Percentiles rank a stretch among this genome's conserved stretches.
phyloP scores from a whole-genome alignment of 176 grass and related monocot species.

The Oryza brachyantha region DNA sequence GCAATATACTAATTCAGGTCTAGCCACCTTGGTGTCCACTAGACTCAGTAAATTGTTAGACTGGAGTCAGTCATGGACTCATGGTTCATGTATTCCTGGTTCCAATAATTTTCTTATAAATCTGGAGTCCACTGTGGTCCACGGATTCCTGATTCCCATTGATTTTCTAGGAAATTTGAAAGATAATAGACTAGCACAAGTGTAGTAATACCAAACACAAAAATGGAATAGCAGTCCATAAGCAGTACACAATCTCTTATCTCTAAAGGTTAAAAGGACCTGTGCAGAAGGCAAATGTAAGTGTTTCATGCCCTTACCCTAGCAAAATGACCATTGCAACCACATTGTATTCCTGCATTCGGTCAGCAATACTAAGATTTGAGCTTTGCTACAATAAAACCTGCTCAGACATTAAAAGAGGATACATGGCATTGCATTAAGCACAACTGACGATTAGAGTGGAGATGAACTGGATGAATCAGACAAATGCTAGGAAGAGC shows the following conservation, averaged over 20 bases:
- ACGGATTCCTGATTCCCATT: background rate
- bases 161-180: background rate
- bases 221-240: background rate
- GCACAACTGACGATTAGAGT: background rate
- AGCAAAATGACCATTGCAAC: conserved; percentile 73
- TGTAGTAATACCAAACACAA: background rate
- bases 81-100: background rate
- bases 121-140: background rate
- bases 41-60: background rate
- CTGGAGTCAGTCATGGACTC: background rate
- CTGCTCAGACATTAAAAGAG: conserved; percentile 35
- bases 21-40: background rate
- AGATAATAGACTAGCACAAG: background rate
- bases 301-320: conserved; percentile 47
- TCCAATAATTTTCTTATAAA: background rate
- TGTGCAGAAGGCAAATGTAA: background rate
- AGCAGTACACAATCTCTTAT: background rate
- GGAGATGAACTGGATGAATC: background rate
- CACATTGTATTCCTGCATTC: conserved; percentile 85
- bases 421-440: background rate
- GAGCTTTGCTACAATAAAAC: conserved; percentile 67
- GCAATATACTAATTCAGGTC: background rate
- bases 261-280: background rate
- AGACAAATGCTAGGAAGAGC: conserved; percentile 17
- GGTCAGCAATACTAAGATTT: conserved; percentile 43